Base-by-base conservation (phyloP, 2,329 filamentous ascomycete genomes). In the Verticillium nonalfalfae region DNA sequence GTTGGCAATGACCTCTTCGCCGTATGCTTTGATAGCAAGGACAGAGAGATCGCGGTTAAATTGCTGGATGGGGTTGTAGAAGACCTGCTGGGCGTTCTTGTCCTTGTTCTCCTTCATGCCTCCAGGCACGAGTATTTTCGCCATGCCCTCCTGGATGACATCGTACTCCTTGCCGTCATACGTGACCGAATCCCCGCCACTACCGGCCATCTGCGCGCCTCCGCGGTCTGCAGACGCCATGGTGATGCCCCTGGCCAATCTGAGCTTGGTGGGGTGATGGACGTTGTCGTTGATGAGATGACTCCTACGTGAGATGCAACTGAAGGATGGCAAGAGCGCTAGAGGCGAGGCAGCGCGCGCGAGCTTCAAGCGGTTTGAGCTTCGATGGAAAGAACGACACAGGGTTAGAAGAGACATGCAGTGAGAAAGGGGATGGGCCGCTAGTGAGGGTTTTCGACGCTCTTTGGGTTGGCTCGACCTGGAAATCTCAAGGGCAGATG, bases 11-110 rank as follows among this genome's bases (percentile, higher is more conserved):
- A 67, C 71, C 36, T 91, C 86, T 67, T 95, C 87, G 1, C 91
- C 91, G 73, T 94, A 97, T 0, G 90, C 90, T 70, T 91, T 91
- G 74, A 99, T 97, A 1, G 92, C 92, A 14, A 99, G 83, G 33
- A 97, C 91, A 63, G 92, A 97, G 66, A 99, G 77, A 72, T 99
- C 95, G 56, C 96, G 90, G 75, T 99, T 99, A 81, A 98, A 99
- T 73, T 99, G 95, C 73, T 99, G 95, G 60, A 99, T 97, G 0
- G 95, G 94, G 69, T 99, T 99, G 82, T 99, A 99, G 72, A 99
- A 99, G 61, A 99, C 96, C 69, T 94, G 90, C 67, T 88, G 84
- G 45, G 86, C 81, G 67, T 86, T 81, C 59, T 87, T 83, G 62
- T 83, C 78, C 69, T 85, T 83, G 68, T 74, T 78, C 66, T 67